Conservation (phyloP, 495 filamentous ascomycete species). For the Tuber calosporum region DNA sequence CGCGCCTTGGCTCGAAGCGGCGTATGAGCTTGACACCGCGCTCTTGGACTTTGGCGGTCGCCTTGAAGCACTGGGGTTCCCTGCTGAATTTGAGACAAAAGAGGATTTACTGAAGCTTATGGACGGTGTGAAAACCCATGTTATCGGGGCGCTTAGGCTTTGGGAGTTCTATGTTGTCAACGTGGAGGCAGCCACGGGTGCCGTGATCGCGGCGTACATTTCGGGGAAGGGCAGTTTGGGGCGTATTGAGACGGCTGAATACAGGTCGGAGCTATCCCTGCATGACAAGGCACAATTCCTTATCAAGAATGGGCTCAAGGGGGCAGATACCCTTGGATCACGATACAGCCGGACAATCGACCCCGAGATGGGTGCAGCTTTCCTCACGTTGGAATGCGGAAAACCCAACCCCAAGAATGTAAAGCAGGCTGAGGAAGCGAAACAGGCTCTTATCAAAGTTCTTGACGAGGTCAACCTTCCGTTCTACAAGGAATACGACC, state of each 20-base stretch:
- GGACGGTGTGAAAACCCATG: slow-evolving; percentile 71
- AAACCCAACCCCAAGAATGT: slow-evolving; percentile 51
- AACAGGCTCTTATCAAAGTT: slow-evolving; percentile 52
- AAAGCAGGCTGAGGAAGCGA: slow-evolving; percentile 46
- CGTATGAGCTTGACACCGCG: slow-evolving; percentile 76
- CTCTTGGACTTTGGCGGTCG: slow-evolving; percentile 69
- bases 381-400: slow-evolving; percentile 64
- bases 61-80: slow-evolving; percentile 60
- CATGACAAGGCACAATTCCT: slow-evolving; percentile 55
- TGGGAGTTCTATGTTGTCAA: slow-evolving; percentile 93
- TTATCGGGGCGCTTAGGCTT: slow-evolving; percentile 64
- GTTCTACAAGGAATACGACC: slow-evolving; percentile 85
- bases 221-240: slow-evolving; percentile 28
- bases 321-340: slow-evolving; percentile 66
- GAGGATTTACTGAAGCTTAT: slow-evolving; percentile 79
- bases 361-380: slow-evolving; percentile 58
- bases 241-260: slow-evolving; percentile 6
- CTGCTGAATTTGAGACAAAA: slow-evolving; percentile 59
- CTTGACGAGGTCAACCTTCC: slow-evolving; percentile 80
- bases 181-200: slow-evolving; percentile 62
- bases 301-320: slow-evolving; percentile 55
- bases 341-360: slow-evolving; percentile 65
- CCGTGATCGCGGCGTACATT: slow-evolving; percentile 62
- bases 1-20: slow-evolving; percentile 85
- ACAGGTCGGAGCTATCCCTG: slow-evolving; percentile 49